phyloP scores from a whole-genome alignment of 2,329 filamentous ascomycete species.

The Raffaelea ambrosiae region DNA sequence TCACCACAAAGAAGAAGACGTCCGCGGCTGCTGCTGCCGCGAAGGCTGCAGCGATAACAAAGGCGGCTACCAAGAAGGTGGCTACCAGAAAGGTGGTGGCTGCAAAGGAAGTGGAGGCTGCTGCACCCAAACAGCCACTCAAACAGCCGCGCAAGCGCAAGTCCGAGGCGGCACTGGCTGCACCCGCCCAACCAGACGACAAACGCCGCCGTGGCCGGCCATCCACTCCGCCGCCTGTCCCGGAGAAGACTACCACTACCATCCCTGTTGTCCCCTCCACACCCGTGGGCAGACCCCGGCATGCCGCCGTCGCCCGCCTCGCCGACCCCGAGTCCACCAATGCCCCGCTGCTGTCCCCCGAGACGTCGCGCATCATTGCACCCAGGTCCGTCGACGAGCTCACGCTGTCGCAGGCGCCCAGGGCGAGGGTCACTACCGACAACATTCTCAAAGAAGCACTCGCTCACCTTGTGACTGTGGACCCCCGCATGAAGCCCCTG shows the following conservation, averaged over 20 bases:
- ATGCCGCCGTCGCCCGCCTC: slow-evolving; percentile 40
- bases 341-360: slow-evolving; percentile 62
- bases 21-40: no score
- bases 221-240: no score
- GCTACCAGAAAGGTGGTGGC: no score
- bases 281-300: slow-evolving; percentile 24
- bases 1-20: no score
- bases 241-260: not conserved
- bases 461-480: slow-evolving; percentile 63
- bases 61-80: no score
- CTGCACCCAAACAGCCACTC: not conserved
- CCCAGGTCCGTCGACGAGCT: slow-evolving; percentile 21
- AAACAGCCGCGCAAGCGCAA: not conserved
- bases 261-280: slow-evolving; percentile 5
- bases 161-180: not conserved
- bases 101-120: not conserved
- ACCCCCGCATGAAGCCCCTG: slow-evolving; percentile 61
- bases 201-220: no score
- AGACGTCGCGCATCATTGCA: slow-evolving; percentile 52
- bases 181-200: no score
- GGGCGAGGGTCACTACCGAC: slow-evolving; percentile 47
- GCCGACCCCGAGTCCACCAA: slow-evolving; percentile 59
- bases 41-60: no score
- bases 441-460: slow-evolving; percentile 69
- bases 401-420: slow-evolving; percentile 20